Evolutionary conservation across 2,329 filamentous ascomycete species (phyloP).

Genomic region (Ophiostoma novo-ulmi): DNA sequence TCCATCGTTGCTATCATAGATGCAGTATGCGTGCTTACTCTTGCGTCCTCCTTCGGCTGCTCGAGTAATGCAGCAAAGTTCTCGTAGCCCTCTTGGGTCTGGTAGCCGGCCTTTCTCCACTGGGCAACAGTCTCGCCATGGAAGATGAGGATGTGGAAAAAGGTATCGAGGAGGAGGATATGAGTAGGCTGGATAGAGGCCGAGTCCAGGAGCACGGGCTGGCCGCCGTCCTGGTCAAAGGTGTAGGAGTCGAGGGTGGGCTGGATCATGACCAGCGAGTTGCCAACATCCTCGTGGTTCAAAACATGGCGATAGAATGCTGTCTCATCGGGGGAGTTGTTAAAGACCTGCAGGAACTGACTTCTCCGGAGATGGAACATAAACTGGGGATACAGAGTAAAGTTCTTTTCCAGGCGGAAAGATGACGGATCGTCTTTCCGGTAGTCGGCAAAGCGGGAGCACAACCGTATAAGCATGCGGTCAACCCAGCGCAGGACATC

Average conservation of each 20-base stretch:
- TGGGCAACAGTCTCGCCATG: conserved; percentile 96
- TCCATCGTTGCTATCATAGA: conserved; percentile 22
- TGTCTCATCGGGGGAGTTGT: conserved; percentile 97
- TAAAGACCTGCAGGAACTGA: conserved; percentile 98
- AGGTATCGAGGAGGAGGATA: conserved; percentile 90
- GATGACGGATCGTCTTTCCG: conserved; percentile 96
- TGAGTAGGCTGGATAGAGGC: conserved; percentile 93
- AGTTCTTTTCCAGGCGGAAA: conserved; percentile 97
- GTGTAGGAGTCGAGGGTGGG: conserved; percentile 96
- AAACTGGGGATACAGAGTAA: conserved; percentile 96
- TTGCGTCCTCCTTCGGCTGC: conserved; percentile 92
- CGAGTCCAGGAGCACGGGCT: conserved; percentile 92
- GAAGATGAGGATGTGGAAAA: conserved; percentile 99
- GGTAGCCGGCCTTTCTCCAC: conserved; percentile 96
- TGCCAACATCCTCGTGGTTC: conserved; percentile 94
- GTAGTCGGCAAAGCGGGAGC: conserved; percentile 95
- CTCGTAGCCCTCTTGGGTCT: conserved; percentile 96
- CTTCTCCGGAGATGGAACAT: conserved; percentile 98
- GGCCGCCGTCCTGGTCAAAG: conserved; percentile 87
- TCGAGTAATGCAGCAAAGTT: conserved; percentile 87
- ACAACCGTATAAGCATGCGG: conserved; percentile 93
- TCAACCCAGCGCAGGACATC: conserved; percentile 98
- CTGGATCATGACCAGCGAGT: conserved; percentile 98
- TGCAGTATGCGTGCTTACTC: conserved; percentile 36
- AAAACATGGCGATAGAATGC: conserved; percentile 98